Evolutionary conservation across 2,329 filamentous ascomycete species (phyloP).

Genomic region (Alternaria metachromatica): DNA sequence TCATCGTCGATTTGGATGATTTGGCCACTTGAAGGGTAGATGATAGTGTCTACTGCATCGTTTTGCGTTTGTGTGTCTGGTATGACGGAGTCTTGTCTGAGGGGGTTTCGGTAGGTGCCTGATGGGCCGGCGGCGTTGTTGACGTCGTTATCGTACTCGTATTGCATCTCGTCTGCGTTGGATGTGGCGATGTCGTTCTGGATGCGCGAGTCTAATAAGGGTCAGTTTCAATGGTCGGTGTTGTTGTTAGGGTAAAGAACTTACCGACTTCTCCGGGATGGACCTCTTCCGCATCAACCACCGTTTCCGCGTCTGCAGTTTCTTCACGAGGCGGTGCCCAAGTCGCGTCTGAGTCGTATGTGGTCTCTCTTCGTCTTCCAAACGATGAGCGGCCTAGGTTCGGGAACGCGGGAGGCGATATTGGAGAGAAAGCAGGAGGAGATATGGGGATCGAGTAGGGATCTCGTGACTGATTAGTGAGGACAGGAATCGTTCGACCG

Average conservation of each 20-base stretch:
- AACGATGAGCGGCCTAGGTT: not conserved
- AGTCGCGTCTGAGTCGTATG: conserved; percentile 4
- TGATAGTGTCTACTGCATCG: not conserved
- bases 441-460: conserved; percentile 8
- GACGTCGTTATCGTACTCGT: not conserved
- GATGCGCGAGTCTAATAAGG: not conserved
- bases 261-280: conserved; percentile 5
- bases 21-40: not conserved
- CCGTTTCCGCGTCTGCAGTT: conserved; percentile 15
- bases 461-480: not conserved
- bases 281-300: conserved; percentile 8
- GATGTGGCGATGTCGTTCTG: not conserved
- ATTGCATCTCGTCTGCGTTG: not conserved
- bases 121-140: conserved; percentile 13
- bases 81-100: conserved; percentile 16
- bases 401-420: not conserved
- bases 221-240: not conserved
- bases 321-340: conserved; percentile 1
- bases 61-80: conserved; percentile 4
- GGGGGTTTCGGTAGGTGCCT: conserved; percentile 12
- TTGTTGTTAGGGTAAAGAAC: not conserved
- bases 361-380: not conserved
- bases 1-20: not conserved
- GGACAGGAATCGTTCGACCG: not conserved
- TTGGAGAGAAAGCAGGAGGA: not conserved